Percentiles rank a stretch among this genome's conserved stretches.
phyloP scores from a whole-genome alignment of 768 basidiomycete genomes.

The Lactifluus volemus region DNA sequence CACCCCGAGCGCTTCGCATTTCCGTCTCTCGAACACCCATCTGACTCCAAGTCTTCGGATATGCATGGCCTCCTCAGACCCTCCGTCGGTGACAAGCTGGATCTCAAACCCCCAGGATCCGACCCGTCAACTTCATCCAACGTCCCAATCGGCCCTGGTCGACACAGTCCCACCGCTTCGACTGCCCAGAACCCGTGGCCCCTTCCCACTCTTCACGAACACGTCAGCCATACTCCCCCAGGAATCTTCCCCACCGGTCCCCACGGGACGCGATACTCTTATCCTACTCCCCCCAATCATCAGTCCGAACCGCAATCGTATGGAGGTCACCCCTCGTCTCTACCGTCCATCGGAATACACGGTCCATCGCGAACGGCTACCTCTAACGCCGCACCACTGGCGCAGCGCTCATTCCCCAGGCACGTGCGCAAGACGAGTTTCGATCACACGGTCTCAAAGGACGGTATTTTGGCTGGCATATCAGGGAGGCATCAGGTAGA shows the following conservation, averaged over 20 bases:
- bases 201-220: conserved; percentile 17
- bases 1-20: conserved; percentile 19
- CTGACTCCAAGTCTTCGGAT: conserved; percentile 28
- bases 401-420: conserved; percentile 59
- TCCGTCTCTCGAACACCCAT: conserved; percentile 19
- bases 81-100: conserved; percentile 18
- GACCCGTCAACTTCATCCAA: conserved; percentile 20
- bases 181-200: conserved; percentile 9
- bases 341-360: conserved; percentile 64
- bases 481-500: conserved; percentile 75
- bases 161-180: conserved; percentile 28
- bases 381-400: conserved; percentile 25
- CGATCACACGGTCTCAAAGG: conserved; percentile 79
- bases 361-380: conserved; percentile 37
- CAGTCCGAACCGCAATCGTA: conserved; percentile 1
- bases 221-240: conserved; percentile 1
- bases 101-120: conserved; percentile 17
- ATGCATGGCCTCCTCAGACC: conserved; percentile 37
- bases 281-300: conserved; percentile 5
- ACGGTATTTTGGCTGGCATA: conserved; percentile 47
- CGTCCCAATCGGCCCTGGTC: conserved; percentile 25
- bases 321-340: conserved; percentile 50
- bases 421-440: conserved; percentile 92
- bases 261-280: conserved; percentile 11
- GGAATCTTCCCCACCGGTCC: background rate